Percentiles rank a stretch among this genome's conserved stretches.
These are phyloP conservation scores for Priceomyces fermenticarens DNA, from an alignment of 805 yeast species.

Conservation along the genomic window DNA sequence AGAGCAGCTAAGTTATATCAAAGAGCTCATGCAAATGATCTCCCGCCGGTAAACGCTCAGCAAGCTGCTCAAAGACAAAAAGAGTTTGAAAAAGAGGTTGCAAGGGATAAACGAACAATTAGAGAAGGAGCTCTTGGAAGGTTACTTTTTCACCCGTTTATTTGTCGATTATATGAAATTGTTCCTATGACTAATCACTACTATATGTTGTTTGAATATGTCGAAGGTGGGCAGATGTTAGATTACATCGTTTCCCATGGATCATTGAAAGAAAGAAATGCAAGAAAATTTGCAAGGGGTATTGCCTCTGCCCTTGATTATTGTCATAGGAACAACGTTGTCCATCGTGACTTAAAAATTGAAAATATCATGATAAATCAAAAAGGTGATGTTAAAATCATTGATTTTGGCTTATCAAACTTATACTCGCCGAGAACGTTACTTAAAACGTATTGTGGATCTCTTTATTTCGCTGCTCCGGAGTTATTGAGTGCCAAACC, in stretches of 20 bases:
- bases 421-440: slow-evolving; percentile 68
- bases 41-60: slow-evolving; percentile 58
- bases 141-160: slow-evolving; percentile 85
- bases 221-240: slow-evolving; percentile 95
- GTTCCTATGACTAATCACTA: slow-evolving; percentile 95
- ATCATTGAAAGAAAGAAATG: slow-evolving; percentile 86
- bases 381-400: slow-evolving; percentile 90
- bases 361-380: slow-evolving; percentile 94
- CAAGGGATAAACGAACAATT: slow-evolving; percentile 87
- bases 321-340: slow-evolving; percentile 90
- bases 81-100: slow-evolving; percentile 76
- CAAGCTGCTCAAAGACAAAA: slow-evolving; percentile 61
- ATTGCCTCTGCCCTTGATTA: slow-evolving; percentile 92
- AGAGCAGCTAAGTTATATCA: slow-evolving; percentile 78
- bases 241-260: slow-evolving; percentile 98
- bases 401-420: slow-evolving; percentile 94
- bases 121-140: slow-evolving; percentile 95
- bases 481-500: slow-evolving; percentile 91
- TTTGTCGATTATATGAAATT: slow-evolving; percentile 89
- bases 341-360: slow-evolving; percentile 93
- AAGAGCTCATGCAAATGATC: slow-evolving; percentile 65
- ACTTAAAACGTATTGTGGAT: slow-evolving; percentile 94
- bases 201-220: slow-evolving; percentile 95
- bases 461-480: slow-evolving; percentile 97
- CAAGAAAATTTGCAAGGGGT: slow-evolving; percentile 91